These are phyloP conservation scores for Zarea fungicola DNA, from an alignment of 2,329 filamentous ascomycete genomes.

Conservation along the genomic window DNA sequence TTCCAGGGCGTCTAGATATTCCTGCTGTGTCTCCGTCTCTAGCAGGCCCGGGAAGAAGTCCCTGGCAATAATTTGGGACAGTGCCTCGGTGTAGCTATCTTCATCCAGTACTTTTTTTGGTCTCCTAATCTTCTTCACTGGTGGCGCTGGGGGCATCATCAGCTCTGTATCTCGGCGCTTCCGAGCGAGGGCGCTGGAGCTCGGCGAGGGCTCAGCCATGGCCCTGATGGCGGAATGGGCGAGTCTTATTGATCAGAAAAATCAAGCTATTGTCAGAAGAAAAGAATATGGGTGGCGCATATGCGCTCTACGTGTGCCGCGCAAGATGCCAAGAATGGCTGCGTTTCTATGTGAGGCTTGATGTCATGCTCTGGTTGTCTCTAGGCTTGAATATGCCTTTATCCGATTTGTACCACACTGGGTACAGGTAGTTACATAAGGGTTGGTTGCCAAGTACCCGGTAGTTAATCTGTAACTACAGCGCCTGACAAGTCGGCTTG, in stretches of 20 bases:
- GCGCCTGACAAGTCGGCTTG: not conserved
- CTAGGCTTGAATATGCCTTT: too few relatives aligned
- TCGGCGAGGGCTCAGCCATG: conserved; percentile 14
- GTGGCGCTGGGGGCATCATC: conserved; percentile 89
- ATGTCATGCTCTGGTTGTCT: too few relatives aligned
- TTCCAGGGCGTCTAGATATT: conserved; percentile 87
- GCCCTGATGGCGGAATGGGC: not conserved
- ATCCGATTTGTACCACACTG: too few relatives aligned
- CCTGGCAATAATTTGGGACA: conserved; percentile 90
- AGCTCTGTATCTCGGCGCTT: conserved; percentile 64
- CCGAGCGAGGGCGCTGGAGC: conserved; percentile 56
- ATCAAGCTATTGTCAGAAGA: not conserved
- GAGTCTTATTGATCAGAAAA: not conserved
- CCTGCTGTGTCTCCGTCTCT: conserved; percentile 80
- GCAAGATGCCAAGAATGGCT: too few relatives aligned
- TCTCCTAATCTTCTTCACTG: conserved; percentile 83
- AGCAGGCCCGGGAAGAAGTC: conserved; percentile 94
- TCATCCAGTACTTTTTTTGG: conserved; percentile 86
- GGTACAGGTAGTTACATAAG: too few relatives aligned
- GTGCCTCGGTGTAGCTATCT: conserved; percentile 82
- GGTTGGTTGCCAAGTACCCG: conserved; percentile 6
- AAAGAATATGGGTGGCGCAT: not conserved
- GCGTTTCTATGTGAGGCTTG: too few relatives aligned
- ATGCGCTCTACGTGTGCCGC: too few relatives aligned
- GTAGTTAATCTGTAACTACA: too few relatives aligned